Conservation (phyloP, 1,139 yeast genomes). For the Saccharomyces pastorianus region DNA sequence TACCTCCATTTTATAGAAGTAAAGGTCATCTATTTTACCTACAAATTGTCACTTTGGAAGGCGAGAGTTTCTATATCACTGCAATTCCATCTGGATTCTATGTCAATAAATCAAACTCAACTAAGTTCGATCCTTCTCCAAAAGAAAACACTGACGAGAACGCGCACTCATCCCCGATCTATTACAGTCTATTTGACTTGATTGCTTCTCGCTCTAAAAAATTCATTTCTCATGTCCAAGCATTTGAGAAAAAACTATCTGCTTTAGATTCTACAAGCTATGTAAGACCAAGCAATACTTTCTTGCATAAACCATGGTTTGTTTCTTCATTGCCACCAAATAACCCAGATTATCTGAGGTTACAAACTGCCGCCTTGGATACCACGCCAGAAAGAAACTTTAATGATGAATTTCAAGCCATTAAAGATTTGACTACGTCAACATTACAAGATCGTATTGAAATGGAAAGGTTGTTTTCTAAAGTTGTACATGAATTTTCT, state of each 20-base stretch:
- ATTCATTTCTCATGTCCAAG: slow-evolving; percentile 34
- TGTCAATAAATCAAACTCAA: slow-evolving; percentile 59
- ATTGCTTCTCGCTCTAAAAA: slow-evolving; percentile 32
- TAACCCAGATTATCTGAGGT: slow-evolving; percentile 24
- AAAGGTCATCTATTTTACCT: slow-evolving; percentile 80
- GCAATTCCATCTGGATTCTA: slow-evolving; percentile 72
- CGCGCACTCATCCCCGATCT: slow-evolving; percentile 17
- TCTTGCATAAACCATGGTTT: slow-evolving; percentile 71
- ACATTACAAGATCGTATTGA: slow-evolving; percentile 59
- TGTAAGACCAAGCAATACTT: slow-evolving; percentile 52
- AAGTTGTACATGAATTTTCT: slow-evolving; percentile 72
- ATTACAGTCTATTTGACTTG: slow-evolving; percentile 31
- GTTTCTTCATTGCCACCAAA: slow-evolving; percentile 34
- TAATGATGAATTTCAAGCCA: slow-evolving; percentile 84
- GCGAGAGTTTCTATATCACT: slow-evolving; percentile 70
- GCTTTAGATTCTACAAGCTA: slow-evolving; percentile 47
- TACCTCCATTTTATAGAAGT: slow-evolving; percentile 49
- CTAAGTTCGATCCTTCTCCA: slow-evolving; percentile 59
- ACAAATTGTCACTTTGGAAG: slow-evolving; percentile 68
- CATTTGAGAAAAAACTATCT: slow-evolving; percentile 38
- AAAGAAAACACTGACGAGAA: slow-evolving; percentile 29
- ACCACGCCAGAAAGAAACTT: slow-evolving; percentile 53
- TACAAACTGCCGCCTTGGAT: slow-evolving; percentile 18
- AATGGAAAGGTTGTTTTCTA: slow-evolving; percentile 68
- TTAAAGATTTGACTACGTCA: slow-evolving; percentile 58